Evolutionary conservation across 768 basidiomycete genomes (phyloP), one percentile per base, ranked within the genome.

Genomic region (Suillus brevipes): DNA sequence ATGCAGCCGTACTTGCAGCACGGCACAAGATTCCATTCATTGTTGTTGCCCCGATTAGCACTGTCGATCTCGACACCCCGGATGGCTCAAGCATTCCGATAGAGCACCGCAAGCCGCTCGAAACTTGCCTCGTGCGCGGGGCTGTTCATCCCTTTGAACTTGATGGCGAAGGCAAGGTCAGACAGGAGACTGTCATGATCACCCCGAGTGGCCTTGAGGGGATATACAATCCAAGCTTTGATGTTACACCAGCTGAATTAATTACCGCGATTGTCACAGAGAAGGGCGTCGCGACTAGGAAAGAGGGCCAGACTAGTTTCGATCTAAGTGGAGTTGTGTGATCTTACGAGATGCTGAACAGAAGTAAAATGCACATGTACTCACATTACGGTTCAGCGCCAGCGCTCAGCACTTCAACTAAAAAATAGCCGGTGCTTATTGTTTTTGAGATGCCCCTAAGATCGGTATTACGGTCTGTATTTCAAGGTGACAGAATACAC

Each of bases 261-360:
- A 97, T 99, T 67, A 92, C 89, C n/a, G 93, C 92, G 37, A 91
- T 99, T 60, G 95, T 96, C 14, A 98, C 95, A 3, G 97, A 99
- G 80, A 94, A 91, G 69, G 95, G 97, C 8, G 94, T 97, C 38
- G 94, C 93, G 4, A 85, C 89, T 64, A 89, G 89, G 71, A 78
- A 78, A 64, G 83, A 83, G 8, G 88, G 89, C 28, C 79, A 82
- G 65, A 74, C 73, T 3, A 72, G 65, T 31, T 92, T 94, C 70
- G 90, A 95, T 72, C 80, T 96, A 34, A 79, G 82, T 57, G 74
- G 74, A 9, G 82, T 59, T 18, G 57, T 59, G 10, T 59, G 25
- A 40, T 25, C 38, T 63, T 36, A 34, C 31, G 31, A 9, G 65
- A 34, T 42, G 12, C 4, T 20, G 2, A 45, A 52, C 36, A 57